Conservation (phyloP, 371 early-diverging fungal species). For the Mortierella sp. region DNA sequence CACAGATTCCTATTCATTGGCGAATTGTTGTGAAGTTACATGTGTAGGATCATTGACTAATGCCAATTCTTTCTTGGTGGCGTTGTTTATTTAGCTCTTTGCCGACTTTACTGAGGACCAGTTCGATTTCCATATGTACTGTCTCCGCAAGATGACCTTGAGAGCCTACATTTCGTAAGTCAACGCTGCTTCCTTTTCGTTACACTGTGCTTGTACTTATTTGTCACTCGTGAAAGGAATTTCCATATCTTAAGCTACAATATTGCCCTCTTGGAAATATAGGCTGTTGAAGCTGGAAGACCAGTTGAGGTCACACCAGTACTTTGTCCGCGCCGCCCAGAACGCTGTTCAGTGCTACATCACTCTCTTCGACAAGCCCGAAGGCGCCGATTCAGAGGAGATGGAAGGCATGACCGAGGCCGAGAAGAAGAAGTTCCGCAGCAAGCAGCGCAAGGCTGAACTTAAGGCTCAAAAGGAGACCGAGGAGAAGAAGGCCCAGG, state of each 20-base stretch:
- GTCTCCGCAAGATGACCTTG: slow-evolving; percentile 90
- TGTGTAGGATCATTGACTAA: neutral
- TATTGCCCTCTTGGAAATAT: neutral
- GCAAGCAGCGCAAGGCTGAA: slow-evolving; percentile 59
- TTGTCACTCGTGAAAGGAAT: neutral
- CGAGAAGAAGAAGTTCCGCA: slow-evolving; percentile 69
- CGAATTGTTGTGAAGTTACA: neutral
- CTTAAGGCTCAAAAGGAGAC: slow-evolving; percentile 54
- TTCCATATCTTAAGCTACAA: neutral
- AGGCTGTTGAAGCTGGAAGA: slow-evolving; percentile 84
- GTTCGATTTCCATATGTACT: slow-evolving; percentile 97
- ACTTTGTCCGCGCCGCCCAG: slow-evolving; percentile 83
- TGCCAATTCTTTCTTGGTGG: neutral
- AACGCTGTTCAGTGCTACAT: slow-evolving; percentile 82
- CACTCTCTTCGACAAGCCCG: slow-evolving; percentile 75
- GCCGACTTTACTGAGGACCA: slow-evolving; percentile 92
- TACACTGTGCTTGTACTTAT: neutral
- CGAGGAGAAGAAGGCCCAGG: slow-evolving; percentile 55
- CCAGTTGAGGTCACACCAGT: slow-evolving; percentile 75
- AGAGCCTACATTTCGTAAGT: slow-evolving; percentile 82
- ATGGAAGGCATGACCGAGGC: slow-evolving; percentile 73
- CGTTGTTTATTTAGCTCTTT: slow-evolving; percentile 61
- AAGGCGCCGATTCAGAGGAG: slow-evolving; percentile 59
- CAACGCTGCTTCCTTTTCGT: neutral
- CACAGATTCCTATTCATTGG: neutral